Conservation (phyloP, 805 yeast genomes). For the Cyberlindnera japonica region DNA sequence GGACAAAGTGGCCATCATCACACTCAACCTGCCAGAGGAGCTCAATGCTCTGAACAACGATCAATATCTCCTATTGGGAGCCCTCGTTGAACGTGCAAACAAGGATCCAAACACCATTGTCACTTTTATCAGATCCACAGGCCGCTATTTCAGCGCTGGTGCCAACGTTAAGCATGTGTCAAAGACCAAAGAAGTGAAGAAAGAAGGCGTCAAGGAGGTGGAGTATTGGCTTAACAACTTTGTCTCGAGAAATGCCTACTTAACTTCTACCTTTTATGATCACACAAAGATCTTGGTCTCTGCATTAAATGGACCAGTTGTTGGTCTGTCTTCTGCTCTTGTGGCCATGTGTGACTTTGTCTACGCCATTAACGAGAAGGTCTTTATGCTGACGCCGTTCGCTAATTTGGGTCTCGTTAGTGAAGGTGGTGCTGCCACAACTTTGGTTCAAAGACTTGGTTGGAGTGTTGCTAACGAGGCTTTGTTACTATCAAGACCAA, state of each 20-base stretch:
- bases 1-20: constrained; percentile 56
- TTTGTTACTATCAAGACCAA: constrained; percentile 62
- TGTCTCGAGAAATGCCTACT: constrained; percentile 65
- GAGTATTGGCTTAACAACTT: constrained; percentile 52
- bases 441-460: constrained; percentile 69
- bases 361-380: constrained; percentile 57
- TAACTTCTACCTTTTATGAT: constrained; percentile 63
- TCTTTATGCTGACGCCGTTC: constrained; percentile 69
- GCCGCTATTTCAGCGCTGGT: constrained; percentile 80
- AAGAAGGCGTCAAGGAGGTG: constrained; percentile 30
- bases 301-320: constrained; percentile 83
- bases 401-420: constrained; percentile 77
- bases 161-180: constrained; percentile 55
- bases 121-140: constrained; percentile 67
- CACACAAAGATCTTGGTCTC: constrained; percentile 69
- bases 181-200: constrained; percentile 11
- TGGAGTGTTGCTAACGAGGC: constrained; percentile 71
- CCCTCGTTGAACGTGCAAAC: constrained; percentile 58
- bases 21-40: constrained; percentile 55
- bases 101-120: constrained; percentile 54
- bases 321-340: constrained; percentile 73
- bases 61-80: constrained; percentile 60
- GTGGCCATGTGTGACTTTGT: constrained; percentile 75
- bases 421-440: constrained; percentile 73
- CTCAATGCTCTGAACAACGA: constrained; percentile 65